Base-by-base conservation (phyloP, 352 stramenopile genomes). In the Pythium monospermum region DNA sequence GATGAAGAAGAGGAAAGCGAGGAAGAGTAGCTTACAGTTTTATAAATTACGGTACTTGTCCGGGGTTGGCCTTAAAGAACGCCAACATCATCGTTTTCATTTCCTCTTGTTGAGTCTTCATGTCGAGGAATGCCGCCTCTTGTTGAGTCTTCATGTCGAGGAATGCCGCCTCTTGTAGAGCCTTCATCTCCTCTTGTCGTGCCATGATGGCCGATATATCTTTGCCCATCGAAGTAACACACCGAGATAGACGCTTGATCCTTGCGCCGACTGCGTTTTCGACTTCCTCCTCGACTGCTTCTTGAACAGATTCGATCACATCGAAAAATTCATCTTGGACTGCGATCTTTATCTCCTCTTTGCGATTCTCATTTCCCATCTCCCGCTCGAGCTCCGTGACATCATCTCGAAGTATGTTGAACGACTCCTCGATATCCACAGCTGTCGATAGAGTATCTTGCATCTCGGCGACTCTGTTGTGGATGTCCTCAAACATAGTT, bases 151-250 rank as follows among this genome's bases (percentile, higher is more conserved):
- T 48, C 41, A 48, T 36, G 6, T 32, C 41, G 12, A 15, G 6
- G n/a, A 48, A 23, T 1, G 41, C 13, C n/a, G 41, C 41, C 27
- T 48, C 41, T 32, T 48, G 41, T 23, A 15, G 41, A 6, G 6
- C 18, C 26, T 35, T 48, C 41, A 48, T 48, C 13, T 32, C 41
- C 35, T 48, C 41, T 35, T 48, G 23, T 1, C 26, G 41, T 1
- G 16, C 21, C 38, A 28, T 45, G 5, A 45, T 45, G 38, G 21
- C 16, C 38, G 43, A 10, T 2, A 50, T 50, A 18, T 26, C 15
- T 19, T 30, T 23, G 43, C n/a, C 43, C 43, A 50, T 40, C 40
- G n/a, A n/a, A n/a, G n/a, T n/a, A n/a, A n/a, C n/a, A n/a, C n/a
- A n/a, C 27, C 15, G 28, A 26, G 15, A 38, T 23, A 50, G 27